Conservation (phyloP, 176 grass and related monocot species). For the Otatea glauca region DNA sequence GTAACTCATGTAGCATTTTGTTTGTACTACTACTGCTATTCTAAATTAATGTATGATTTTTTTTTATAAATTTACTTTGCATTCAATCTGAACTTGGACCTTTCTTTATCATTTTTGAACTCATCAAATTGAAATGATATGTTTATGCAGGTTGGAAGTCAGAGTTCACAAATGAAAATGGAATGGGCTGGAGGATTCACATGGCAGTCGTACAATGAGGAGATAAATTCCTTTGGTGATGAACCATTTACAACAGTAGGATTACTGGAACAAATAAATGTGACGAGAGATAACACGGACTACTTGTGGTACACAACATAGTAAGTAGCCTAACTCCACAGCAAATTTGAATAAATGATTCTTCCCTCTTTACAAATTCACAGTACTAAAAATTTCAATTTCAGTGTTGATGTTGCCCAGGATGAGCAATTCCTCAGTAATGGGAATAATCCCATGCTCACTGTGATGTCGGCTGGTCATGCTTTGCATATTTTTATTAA, state of each 20-base stretch:
- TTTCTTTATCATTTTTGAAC: conserved; percentile 3
- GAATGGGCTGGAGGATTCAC: conserved; percentile 77
- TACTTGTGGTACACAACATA: conserved; percentile 96
- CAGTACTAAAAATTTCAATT: conserved; percentile 39
- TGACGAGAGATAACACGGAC: conserved; percentile 93
- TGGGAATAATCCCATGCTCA: conserved; percentile 63
- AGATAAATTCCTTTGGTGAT: conserved; percentile 67
- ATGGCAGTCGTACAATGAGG: conserved; percentile 87
- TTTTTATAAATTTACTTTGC: not conserved
- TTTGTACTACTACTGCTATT: not conserved
- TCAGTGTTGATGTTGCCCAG: conserved; percentile 67
- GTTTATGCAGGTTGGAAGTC: conserved; percentile 70
- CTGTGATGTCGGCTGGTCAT: conserved; percentile 97
- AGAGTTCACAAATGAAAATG: conserved; percentile 89
- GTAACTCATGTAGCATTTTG: conserved; percentile 21
- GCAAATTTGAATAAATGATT: conserved; percentile 13
- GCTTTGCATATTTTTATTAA: conserved; percentile 87
- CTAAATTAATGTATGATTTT: not conserved
- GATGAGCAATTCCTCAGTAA: conserved; percentile 73
- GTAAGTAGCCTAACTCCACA: conserved; percentile 56
- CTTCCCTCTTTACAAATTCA: conserved; percentile 10
- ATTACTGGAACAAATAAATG: conserved; percentile 91
- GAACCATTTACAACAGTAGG: conserved; percentile 71
- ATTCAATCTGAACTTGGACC: not conserved
- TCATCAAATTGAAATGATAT: conserved; percentile 10